Conservation (phyloP, 352 stramenopile genomes). For the Globisporangium okanoganense region DNA sequence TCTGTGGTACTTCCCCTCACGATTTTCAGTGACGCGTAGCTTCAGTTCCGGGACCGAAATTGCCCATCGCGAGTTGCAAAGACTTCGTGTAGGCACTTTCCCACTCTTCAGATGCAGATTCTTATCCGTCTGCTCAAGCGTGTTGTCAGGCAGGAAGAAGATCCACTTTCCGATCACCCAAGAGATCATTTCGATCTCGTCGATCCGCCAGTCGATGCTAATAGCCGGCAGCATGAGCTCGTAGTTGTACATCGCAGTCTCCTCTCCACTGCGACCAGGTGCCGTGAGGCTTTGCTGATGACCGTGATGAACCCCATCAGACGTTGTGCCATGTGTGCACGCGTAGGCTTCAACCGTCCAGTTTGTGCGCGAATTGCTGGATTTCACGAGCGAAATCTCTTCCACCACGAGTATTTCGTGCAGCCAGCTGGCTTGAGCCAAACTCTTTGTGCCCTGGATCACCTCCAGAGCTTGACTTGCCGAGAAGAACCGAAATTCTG, state of each 20-base stretch:
- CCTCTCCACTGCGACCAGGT: slow-evolving; percentile 16
- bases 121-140: slow-evolving; percentile 16
- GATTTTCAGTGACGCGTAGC: slow-evolving; percentile 27
- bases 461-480: slow-evolving; percentile 21
- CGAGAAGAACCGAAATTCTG: slow-evolving; percentile 34
- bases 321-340: slow-evolving; percentile 28
- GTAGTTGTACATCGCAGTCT: slow-evolving; percentile 74
- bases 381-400: slow-evolving; percentile 31
- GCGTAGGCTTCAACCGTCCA: slow-evolving; percentile 45
- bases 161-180: slow-evolving; percentile 79
- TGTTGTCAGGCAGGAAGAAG: slow-evolving; percentile 58
- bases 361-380: slow-evolving; percentile 43
- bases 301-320: slow-evolving; percentile 9
- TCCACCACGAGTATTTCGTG: slow-evolving; percentile 45
- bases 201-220: slow-evolving; percentile 40
- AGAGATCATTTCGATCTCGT: slow-evolving; percentile 58
- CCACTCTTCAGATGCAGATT: slow-evolving; percentile 27
- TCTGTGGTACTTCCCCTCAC: slow-evolving; percentile 4
- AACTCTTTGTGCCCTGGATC: slow-evolving; percentile 27
- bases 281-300: slow-evolving; percentile 18
- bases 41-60: slow-evolving; percentile 28
- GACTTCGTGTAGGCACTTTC: slow-evolving; percentile 19
- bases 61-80: slow-evolving; percentile 29
- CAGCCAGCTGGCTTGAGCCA: slow-evolving; percentile 16
- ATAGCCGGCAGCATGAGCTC: slow-evolving; percentile 43